Percentiles rank a stretch among this genome's conserved stretches.
Evolutionary conservation across 2,329 filamentous ascomycete species (phyloP).

Genomic region (Microdochium trichocladiopsis): DNA sequence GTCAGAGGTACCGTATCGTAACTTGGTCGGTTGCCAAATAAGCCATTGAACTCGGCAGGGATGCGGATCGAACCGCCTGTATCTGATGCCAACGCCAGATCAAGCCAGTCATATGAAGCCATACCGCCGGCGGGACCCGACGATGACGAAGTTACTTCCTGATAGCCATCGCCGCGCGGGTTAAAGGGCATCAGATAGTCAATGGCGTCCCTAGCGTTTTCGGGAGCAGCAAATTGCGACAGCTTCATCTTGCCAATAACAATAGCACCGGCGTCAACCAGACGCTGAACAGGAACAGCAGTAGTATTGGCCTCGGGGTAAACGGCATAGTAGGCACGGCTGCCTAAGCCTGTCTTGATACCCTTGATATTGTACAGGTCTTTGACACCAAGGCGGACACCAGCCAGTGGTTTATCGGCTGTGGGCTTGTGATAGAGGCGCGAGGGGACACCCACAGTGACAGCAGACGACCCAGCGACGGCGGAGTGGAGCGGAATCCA

Average conservation of each 20-base stretch:
- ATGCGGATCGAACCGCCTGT: slow-evolving; percentile 23
- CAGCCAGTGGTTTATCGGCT: slow-evolving; percentile 41
- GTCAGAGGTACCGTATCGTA: slow-evolving; percentile 16
- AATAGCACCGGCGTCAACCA: slow-evolving; percentile 50
- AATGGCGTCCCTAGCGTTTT: slow-evolving; percentile 34
- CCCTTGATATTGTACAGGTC: slow-evolving; percentile 52
- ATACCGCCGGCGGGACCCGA: slow-evolving; percentile 26
- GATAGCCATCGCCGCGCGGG: slow-evolving; percentile 39
- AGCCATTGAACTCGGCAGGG: slow-evolving; percentile 21
- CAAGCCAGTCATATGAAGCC: slow-evolving; percentile 24
- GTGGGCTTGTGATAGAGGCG: slow-evolving; percentile 46
- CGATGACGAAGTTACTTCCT: slow-evolving; percentile 32
- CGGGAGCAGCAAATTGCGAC: slow-evolving; percentile 33
- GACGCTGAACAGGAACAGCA: slow-evolving; percentile 41
- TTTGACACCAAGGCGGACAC: slow-evolving; percentile 50
- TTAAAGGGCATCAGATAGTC: slow-evolving; percentile 32
- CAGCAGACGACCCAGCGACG: neutral
- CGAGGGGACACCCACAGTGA: slow-evolving; percentile 40
- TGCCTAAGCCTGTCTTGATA: slow-evolving; percentile 44
- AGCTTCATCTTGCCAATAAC: slow-evolving; percentile 39
- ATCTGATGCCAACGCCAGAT: slow-evolving; percentile 21
- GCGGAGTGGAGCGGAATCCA: neutral
- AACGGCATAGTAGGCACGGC: slow-evolving; percentile 47
- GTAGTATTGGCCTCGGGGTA: slow-evolving; percentile 39
- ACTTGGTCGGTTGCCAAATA: slow-evolving; percentile 22